Percentiles rank a stretch among this genome's conserved stretches.
phyloP scores from a whole-genome alignment of 306 rosid genomes.

The Citrullus colocynthis region DNA sequence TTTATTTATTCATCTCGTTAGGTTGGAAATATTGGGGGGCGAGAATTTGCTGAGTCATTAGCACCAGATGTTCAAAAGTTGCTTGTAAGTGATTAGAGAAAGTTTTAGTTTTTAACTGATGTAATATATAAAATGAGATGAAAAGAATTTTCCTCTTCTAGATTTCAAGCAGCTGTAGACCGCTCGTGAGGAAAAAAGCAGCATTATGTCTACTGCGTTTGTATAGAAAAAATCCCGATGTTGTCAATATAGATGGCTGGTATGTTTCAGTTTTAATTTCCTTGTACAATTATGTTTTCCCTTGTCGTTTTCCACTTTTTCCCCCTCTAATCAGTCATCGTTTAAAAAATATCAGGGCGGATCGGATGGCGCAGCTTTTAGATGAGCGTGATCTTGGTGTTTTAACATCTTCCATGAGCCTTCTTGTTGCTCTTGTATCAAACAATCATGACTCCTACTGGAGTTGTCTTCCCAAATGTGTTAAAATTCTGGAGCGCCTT shows the following conservation, averaged over 20 bases:
- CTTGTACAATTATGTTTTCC: slow-evolving; percentile 11
- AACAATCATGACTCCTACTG: slow-evolving; percentile 83
- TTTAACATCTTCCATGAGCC: slow-evolving; percentile 96
- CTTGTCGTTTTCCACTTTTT: not conserved
- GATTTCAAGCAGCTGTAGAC: slow-evolving; percentile 99
- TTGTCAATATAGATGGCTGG: slow-evolving; percentile 98
- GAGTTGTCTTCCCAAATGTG: slow-evolving; percentile 98
- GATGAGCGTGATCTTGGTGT: slow-evolving; percentile 99
- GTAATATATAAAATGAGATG: slow-evolving; percentile 16
- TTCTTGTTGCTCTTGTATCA: slow-evolving; percentile 91
- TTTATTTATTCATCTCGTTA: slow-evolving; percentile 19
- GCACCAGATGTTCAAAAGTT: slow-evolving; percentile 96
- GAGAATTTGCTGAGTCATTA: slow-evolving; percentile 97
- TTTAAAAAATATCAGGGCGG: slow-evolving; percentile 56
- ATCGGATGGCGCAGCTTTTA: slow-evolving; percentile 96
- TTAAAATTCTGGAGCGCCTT: slow-evolving; percentile 83
- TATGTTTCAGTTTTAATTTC: slow-evolving; percentile 28
- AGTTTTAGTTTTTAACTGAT: not conserved
- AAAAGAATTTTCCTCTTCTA: slow-evolving; percentile 26
- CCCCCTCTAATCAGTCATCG: slow-evolving; percentile 7
- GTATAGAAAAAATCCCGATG: slow-evolving; percentile 98
- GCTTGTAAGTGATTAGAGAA: slow-evolving; percentile 48
- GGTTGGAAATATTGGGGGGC: slow-evolving; percentile 99
- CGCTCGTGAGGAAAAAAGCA: slow-evolving; percentile 95
- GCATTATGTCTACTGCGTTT: slow-evolving; percentile 90